Evolutionary conservation across 2,329 filamentous ascomycete genomes (phyloP), one percentile per base, ranked within the genome.

Genomic region (Diaporthe humulicola): DNA sequence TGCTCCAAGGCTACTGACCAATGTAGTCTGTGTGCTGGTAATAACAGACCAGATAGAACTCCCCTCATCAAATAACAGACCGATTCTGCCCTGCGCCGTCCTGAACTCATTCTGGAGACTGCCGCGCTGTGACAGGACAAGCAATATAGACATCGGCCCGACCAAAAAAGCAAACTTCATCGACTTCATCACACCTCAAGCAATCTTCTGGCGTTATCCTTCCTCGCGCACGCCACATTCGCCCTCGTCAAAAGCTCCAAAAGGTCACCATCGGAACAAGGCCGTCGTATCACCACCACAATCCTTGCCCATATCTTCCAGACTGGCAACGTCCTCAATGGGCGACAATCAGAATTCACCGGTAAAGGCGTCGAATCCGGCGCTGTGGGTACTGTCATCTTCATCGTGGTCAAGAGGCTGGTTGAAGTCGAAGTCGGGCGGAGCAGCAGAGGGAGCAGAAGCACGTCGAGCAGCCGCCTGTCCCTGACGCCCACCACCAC

Each of bases 361-460:
- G 2, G 14, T 25, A 45, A 67, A 67, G n/a, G 61, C 12, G 12
- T 67, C 61, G 45, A 25, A 52, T 28, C 8, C 15, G 12, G 14
- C 14, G 15, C 22, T 30, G 22, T 19, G 1, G 2, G 19, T 10
- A 28, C 38, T 52, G 45, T 33, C 19, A 12, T 67, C 38, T 10
- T 28, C 22, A 3, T 38, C 61, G 28, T 25, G 25, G 12, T 22
- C 12, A 7, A 52, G 17, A 2, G 45, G 61, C 45, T 67, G 61
- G 61, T 50, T 67, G 30, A 67, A 67, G 14, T 67, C 61, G 25
- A 67, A 67, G 10, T 52, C 61, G 14, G 61, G 61, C 28, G 28
- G 10, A 1, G 45, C 22, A 6, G 30, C 30, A 9, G 61, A 36
- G 6, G 61, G 7, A 10, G 30, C 42, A 36, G 61, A 36, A 1